Evolutionary conservation across 108 stramenopile species (phyloP).

Genomic region (Aurantiochytrium sp.): DNA sequence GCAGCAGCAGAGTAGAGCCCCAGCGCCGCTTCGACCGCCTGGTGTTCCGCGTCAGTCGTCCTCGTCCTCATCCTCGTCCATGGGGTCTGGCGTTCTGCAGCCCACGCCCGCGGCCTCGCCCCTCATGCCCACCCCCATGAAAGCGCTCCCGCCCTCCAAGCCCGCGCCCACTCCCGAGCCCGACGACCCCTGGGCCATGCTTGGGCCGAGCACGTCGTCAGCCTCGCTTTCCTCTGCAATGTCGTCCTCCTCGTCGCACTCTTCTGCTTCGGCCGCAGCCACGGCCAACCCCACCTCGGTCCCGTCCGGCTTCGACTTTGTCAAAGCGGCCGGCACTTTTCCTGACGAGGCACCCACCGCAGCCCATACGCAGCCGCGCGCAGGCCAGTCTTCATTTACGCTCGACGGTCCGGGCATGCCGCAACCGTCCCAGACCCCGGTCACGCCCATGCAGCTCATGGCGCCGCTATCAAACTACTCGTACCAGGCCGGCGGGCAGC

Average conservation of each 20-base stretch:
- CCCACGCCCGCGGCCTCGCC: too few relatives aligned
- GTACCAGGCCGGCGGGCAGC: too few relatives aligned
- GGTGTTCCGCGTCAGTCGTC: too few relatives aligned
- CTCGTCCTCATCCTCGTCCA: too few relatives aligned
- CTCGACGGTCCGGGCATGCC: not conserved
- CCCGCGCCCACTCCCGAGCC: not conserved
- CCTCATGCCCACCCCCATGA: too few relatives aligned
- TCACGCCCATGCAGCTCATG: not conserved
- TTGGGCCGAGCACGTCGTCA: not conserved
- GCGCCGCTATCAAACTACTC: not conserved
- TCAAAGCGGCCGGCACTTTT: too few relatives aligned
- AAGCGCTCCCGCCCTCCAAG: not conserved
- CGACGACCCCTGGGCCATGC: not conserved
- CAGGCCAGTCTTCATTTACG: not conserved
- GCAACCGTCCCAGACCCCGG: not conserved
- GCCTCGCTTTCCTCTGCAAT: not conserved
- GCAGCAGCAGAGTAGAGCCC: not conserved
- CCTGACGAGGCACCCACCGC: not conserved
- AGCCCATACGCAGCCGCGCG: not conserved
- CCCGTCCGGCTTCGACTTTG: too few relatives aligned
- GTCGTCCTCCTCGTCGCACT: not conserved
- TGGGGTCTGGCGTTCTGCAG: too few relatives aligned
- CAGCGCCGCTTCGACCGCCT: not conserved
- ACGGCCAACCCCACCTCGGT: too few relatives aligned
- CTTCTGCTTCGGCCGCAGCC: not conserved